These are phyloP conservation scores for Plicaturopsis crispa DNA, from an alignment of 768 basidiomycete species.

Conservation along the genomic window DNA sequence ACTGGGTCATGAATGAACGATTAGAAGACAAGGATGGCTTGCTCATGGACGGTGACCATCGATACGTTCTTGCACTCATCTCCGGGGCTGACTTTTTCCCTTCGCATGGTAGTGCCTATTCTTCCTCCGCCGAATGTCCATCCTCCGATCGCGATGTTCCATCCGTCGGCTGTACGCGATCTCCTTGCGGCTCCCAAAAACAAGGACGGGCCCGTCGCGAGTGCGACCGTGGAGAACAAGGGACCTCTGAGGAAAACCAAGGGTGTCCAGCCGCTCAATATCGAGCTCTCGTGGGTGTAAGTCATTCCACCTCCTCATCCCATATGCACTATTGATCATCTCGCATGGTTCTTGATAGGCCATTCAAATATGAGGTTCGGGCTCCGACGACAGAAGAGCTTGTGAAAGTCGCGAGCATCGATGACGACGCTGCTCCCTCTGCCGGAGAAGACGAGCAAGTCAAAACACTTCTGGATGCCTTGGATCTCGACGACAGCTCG, in stretches of 20 bases:
- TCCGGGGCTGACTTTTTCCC: conserved; percentile 5
- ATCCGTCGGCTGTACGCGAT: conserved; percentile 22
- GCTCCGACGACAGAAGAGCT: conserved; percentile 26
- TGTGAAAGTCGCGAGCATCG: conserved; percentile 17
- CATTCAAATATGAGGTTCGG: conserved; percentile 38
- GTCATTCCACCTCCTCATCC: conserved; percentile 12
- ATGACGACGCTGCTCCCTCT: conserved; percentile 11
- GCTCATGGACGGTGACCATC: conserved; percentile 53
- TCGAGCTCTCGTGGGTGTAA: conserved; percentile 66
- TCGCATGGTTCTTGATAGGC: conserved; percentile 32
- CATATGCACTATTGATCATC: background rate
- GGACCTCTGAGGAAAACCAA: conserved; percentile 45
- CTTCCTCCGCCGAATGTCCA: conserved; percentile 48
- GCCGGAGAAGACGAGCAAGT: no score
- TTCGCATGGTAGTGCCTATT: conserved; percentile 38
- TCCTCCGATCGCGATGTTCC: conserved; percentile 19
- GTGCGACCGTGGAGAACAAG: background rate
- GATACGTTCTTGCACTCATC: conserved; percentile 3
- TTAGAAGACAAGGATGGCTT: conserved; percentile 42
- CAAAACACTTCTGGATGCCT: no score
- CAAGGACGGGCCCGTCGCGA: conserved; percentile 5
- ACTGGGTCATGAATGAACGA: conserved; percentile 45
- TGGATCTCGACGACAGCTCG: background rate
- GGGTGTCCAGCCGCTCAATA: conserved; percentile 48
- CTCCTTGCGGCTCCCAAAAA: conserved; percentile 18